phyloP scores from a whole-genome alignment of 495 filamentous ascomycete genomes.

The Hypoxylon trugodes region DNA sequence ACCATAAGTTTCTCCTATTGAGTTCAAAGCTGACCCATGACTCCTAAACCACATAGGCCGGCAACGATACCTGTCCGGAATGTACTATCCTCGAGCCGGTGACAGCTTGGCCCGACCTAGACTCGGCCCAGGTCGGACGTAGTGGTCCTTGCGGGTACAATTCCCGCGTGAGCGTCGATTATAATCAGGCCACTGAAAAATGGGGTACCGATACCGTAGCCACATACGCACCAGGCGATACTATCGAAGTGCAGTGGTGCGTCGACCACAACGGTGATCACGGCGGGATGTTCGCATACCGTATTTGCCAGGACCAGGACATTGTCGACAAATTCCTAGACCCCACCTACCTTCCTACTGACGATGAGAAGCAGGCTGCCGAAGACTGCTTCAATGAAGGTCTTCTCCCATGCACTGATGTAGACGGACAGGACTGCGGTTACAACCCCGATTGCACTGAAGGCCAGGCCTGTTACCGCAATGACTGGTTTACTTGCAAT shows the following conservation, averaged over 20 bases:
- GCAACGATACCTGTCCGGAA: slow-evolving; percentile 62
- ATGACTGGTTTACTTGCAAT: slow-evolving; percentile 69
- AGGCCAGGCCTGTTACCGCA: slow-evolving; percentile 58
- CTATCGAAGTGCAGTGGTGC: slow-evolving; percentile 64
- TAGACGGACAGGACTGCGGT: slow-evolving; percentile 59
- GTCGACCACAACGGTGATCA: slow-evolving; percentile 68
- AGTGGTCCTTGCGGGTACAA: slow-evolving; percentile 67
- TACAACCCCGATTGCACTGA: slow-evolving; percentile 61
- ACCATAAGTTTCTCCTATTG: neutral
- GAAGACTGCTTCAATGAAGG: slow-evolving; percentile 64
- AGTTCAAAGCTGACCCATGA: slow-evolving; percentile 4
- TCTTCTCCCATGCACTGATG: slow-evolving; percentile 60
- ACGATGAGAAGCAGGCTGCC: slow-evolving; percentile 62
- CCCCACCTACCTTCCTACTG: slow-evolving; percentile 60
- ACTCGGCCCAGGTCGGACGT: slow-evolving; percentile 56
- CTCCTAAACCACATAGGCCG: slow-evolving; percentile 49
- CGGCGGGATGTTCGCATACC: slow-evolving; percentile 67
- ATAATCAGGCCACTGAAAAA: slow-evolving; percentile 56
- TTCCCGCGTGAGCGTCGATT: slow-evolving; percentile 62
- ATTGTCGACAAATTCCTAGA: slow-evolving; percentile 61
- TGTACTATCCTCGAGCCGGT: slow-evolving; percentile 67
- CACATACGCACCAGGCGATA: slow-evolving; percentile 56
- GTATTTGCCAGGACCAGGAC: slow-evolving; percentile 62
- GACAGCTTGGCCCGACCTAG: slow-evolving; percentile 59
- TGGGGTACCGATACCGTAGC: slow-evolving; percentile 58